These are phyloP conservation scores for Gloeopeniophorella convolvens DNA, from an alignment of 768 basidiomycete species.

Conservation along the genomic window DNA sequence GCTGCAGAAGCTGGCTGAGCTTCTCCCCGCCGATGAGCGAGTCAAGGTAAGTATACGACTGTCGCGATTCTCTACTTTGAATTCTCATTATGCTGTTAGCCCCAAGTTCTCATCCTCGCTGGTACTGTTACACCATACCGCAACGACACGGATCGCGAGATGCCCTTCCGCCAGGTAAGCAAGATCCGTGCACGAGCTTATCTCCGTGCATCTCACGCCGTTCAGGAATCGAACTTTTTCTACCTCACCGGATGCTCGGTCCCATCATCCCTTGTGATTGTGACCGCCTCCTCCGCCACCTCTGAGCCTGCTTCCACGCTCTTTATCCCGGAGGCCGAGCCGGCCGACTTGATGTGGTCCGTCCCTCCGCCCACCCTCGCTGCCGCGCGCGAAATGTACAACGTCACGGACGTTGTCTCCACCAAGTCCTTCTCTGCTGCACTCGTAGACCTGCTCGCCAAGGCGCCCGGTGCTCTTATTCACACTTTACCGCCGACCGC, in stretches of 20 bases:
- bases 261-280: conserved; percentile 61
- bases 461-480: conserved; percentile 49
- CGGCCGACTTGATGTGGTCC: conserved; percentile 82
- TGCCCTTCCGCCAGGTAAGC: conserved; percentile 50
- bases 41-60: conserved; percentile 42
- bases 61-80: not conserved
- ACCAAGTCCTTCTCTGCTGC: conserved; percentile 38
- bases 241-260: conserved; percentile 79
- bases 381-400: conserved; percentile 46
- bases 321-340: conserved; percentile 72
- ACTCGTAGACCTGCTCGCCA: conserved; percentile 41
- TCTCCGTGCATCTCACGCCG: not conserved
- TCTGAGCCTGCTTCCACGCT: conserved; percentile 44
- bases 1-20: conserved; percentile 42
- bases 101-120: conserved; percentile 62
- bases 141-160: conserved; percentile 82
- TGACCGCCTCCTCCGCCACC: conserved; percentile 47
- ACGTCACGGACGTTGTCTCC: conserved; percentile 56
- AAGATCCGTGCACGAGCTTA: conserved; percentile 23
- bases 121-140: conserved; percentile 59
- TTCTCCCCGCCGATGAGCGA: conserved; percentile 44
- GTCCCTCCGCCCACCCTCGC: conserved; percentile 69
- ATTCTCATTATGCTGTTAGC: conserved; percentile 32
- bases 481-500: conserved; percentile 56
- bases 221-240: conserved; percentile 78